A percentile compares a stretch with the other conserved stretches of the same genome.
Evolutionary conservation across 148 eudicot genomes (phyloP).

Genomic region (Rheum nobile): DNA sequence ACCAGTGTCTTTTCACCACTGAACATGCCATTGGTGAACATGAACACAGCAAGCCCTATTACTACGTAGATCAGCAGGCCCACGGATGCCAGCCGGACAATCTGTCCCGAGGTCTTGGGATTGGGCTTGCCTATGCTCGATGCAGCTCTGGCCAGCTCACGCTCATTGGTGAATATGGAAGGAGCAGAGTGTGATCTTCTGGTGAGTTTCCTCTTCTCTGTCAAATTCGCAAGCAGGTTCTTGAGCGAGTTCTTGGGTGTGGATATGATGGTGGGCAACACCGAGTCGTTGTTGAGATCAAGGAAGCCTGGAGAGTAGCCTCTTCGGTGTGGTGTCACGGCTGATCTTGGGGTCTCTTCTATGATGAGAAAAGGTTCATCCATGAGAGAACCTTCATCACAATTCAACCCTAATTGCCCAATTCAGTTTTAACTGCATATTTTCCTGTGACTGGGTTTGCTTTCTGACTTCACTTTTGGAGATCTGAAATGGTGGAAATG

Average conservation of each 20-base stretch:
- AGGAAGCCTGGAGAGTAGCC: not conserved
- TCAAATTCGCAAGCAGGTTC: not conserved
- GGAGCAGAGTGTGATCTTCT: not conserved
- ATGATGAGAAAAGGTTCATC: slow-evolving; percentile 8
- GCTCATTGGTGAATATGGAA: slow-evolving; percentile 5
- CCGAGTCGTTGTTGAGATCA: not conserved
- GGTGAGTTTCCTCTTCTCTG: not conserved
- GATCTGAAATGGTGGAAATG: slow-evolving; percentile 1
- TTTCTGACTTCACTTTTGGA: slow-evolving; percentile 1
- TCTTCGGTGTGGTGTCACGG: not conserved
- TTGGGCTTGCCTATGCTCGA: not conserved
- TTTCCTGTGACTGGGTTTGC: not conserved
- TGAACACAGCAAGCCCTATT: slow-evolving; percentile 20
- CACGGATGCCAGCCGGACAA: slow-evolving; percentile 28
- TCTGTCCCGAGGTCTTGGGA: slow-evolving; percentile 15
- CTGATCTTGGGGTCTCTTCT: not conserved
- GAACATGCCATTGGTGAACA: slow-evolving; percentile 16
- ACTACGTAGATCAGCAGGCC: slow-evolving; percentile 26
- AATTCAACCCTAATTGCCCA: not conserved
- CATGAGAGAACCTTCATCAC: slow-evolving; percentile 7
- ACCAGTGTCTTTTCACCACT: slow-evolving; percentile 20
- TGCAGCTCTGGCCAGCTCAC: not conserved
- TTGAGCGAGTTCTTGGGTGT: not conserved
- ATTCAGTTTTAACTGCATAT: not conserved
- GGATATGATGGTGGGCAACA: not conserved